phyloP scores from a whole-genome alignment of 768 basidiomycete species.

The Leccinum rimulosum region DNA sequence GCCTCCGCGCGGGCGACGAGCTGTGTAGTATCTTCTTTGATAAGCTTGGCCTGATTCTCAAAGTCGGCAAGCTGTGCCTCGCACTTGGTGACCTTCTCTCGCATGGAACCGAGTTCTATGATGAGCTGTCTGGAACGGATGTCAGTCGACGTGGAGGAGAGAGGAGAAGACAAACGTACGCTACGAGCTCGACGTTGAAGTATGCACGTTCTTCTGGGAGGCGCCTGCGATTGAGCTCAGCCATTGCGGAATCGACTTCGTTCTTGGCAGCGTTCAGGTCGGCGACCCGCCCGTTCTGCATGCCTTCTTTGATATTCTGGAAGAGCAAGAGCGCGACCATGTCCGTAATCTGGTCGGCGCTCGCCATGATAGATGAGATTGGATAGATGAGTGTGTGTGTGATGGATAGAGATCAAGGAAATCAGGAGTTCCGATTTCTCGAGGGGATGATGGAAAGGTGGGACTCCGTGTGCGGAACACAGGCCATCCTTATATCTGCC shows the following conservation, averaged over 20 bases:
- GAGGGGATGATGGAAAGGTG: neutral
- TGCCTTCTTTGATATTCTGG: conserved; percentile 6
- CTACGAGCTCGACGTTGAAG: conserved; percentile 1
- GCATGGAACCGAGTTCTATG: conserved; percentile 8
- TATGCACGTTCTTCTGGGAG: neutral
- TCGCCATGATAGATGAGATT: conserved; percentile 7
- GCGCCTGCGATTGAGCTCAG: conserved; percentile 1
- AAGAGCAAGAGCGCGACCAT: conserved; percentile 10
- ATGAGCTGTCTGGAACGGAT: conserved; percentile 5
- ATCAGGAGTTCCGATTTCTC: neutral
- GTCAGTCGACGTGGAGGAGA: neutral
- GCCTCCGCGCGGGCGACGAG: conserved; percentile 5
- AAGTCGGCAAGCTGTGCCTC: conserved; percentile 9
- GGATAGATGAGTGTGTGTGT: neutral
- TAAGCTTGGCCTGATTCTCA: neutral
- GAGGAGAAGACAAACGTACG: neutral
- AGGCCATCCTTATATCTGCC: conserved; percentile 11
- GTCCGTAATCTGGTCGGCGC: neutral
- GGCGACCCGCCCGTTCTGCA: conserved; percentile 13
- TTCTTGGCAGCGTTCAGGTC: neutral
- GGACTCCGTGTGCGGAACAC: conserved; percentile 3
- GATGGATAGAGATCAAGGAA: neutral
- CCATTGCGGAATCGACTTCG: conserved; percentile 14
- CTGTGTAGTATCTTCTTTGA: conserved; percentile 10
- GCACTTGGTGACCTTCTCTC: conserved; percentile 7